Evolutionary conservation across 2,329 filamentous ascomycete genomes (phyloP), one percentile per base, ranked within the genome.

Genomic region (Colletotrichum orchidophilum): DNA sequence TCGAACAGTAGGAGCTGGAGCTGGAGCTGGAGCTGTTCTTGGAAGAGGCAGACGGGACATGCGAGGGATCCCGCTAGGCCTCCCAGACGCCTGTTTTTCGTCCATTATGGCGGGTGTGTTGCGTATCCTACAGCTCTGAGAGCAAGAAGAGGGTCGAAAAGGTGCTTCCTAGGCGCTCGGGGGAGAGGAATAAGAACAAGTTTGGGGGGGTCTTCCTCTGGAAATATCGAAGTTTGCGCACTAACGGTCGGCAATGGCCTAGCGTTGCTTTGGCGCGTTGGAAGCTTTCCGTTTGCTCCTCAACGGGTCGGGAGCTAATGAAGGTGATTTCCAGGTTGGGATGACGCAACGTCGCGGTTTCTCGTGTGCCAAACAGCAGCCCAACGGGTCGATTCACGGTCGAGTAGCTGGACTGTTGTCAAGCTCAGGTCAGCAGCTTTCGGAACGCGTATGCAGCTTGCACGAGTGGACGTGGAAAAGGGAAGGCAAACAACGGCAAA

Each of bases 11-110:
- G 79, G 78, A 3, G 78, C 61, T 1, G 78, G 52, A 27, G 54
- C 35, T 2, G 66, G 54, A 1, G 29, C 26, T 5, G 54, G 78
- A 18, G 75, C 70, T 3, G 76, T 76, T 18, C 78, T 76, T 33
- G 81, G 78, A 12, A 81, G 65, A 24, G 82, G 82, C 13, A 84
- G 78, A 69, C 82, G 81, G 33, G 83, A 84, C 27, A 79, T 65
- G 33, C 82, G 81, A 24, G 81, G 80, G 49, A 81, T 81, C 66
- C 77, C 78, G 72, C 79, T 81, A 15, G 71, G 39, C 59, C 58
- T 65, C 46, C 60, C 55, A 21, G 63, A 55, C 18, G 71, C 63
- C 31, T 62, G 71, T 42, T 73, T 74, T 21, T 68, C 73, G 52
- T 74, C 71, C 73, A 74, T 74, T 11, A 27, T 18, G 33, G 12